Conservation (phyloP, 306 rosid genomes). For the Dalbergia cultrata region DNA sequence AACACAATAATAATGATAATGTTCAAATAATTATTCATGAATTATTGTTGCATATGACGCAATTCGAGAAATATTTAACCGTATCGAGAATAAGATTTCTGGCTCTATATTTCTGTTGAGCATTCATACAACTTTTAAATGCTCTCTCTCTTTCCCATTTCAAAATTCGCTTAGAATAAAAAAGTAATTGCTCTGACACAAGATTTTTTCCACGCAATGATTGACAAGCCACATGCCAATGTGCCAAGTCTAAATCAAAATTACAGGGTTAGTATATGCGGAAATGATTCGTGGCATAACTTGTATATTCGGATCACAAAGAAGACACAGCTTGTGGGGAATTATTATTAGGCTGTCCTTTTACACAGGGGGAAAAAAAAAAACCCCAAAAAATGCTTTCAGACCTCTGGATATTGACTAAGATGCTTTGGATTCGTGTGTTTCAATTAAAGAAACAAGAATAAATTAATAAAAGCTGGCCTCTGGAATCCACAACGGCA, state of each 20-base stretch:
- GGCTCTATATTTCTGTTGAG: too few species aligned
- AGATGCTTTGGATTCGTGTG: not conserved
- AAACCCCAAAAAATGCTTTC: not conserved
- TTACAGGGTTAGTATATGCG: constrained; percentile 27
- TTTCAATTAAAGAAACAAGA: not conserved
- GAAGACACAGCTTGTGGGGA: not conserved
- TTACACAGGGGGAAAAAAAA: too few species aligned
- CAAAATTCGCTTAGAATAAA: too few species aligned
- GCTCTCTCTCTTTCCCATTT: too few species aligned
- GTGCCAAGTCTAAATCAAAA: not conserved
- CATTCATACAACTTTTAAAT: too few species aligned
- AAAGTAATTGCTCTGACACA: too few species aligned
- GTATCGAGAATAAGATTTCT: too few species aligned
- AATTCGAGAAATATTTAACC: not conserved
- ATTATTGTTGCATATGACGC: not conserved
- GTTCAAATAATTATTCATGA: not conserved
- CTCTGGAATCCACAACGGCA: too few species aligned
- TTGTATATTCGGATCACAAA: constrained; percentile 24
- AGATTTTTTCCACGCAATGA: not conserved
- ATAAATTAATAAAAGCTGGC: not conserved
- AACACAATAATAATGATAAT: not conserved
- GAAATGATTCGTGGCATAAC: constrained; percentile 20
- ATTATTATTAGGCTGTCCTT: too few species aligned
- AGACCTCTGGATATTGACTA: too few species aligned
- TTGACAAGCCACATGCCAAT: not conserved